Evolutionary conservation across 331 rosid species (phyloP), one percentile per base, ranked within the genome.

Genomic region (Malus hybrid): DNA sequence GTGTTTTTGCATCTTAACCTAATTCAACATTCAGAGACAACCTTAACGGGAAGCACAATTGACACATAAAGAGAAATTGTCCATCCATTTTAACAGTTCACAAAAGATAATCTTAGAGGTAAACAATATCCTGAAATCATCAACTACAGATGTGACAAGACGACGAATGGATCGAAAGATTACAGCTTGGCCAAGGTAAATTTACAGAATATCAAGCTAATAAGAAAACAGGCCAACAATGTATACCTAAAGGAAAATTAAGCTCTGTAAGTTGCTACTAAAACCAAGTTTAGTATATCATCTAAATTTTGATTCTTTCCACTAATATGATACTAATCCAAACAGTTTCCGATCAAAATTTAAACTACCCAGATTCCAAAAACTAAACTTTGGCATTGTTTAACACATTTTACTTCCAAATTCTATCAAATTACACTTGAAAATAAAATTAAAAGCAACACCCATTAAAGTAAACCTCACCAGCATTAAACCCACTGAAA

Each of bases 1-100:
- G 86, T 91, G 94, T 67, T 84, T 93, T 82, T 93, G 97, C 86
- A 93, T 84, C 89, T 83, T 91, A 85, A 91, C 98, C 98, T 93
- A 71, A 53, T 16, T 13, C 55, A 61, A 46, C 5, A 24, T 18
- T 3, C 28, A 36, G 57, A 11, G 67, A 19, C 42, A 19, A 39
- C 46, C 13, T 9, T 39, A 39, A 39, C 13, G 0, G 46, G 46
- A 39, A 71, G 32, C 29, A 66, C 26, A 68, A 57, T 26, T 20
- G 15, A 33, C 53, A 6, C 16, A 36, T 3, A 52, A 44, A 10
- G 13, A 42, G 14, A 62, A 61, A 42, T 36, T 30, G 16, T n/a
- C 13, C 53, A 18, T 20, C 46, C 81, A 71, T 72, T 55, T 68
- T 57, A 33, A 39, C 46, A 56, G 33, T 56, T 69, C 75, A 73